Evolutionary conservation across 768 basidiomycete species (phyloP), one percentile per base, ranked within the genome.

Genomic region (Calocera cornea): DNA sequence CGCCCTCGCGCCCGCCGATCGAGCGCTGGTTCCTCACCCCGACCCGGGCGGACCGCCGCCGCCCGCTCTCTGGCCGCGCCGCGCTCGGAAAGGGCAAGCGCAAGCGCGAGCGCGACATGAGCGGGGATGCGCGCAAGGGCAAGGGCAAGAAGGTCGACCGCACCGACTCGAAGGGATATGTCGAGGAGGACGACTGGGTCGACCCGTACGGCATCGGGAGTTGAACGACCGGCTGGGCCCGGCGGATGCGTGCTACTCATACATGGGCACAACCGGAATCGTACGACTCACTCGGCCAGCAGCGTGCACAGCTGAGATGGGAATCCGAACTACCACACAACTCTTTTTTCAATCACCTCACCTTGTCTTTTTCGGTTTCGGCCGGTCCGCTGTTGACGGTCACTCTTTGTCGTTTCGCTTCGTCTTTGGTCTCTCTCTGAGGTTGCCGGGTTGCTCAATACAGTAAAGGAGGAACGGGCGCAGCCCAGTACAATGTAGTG

Each of bases 101-200:
- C 24, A 69, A 69, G 64, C 66, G 65, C 22, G 65, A n/a, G 10
- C 12, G 31, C 2, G 65, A 29, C 17, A 17, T 40, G 41, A 41
- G 31, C 8, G 34, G 34, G 34, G 34, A 31, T 36, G 34, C 41
- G 17, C 24, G 24, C 22, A 19, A 27, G 54, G 27, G 54, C 5
- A 60, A 60, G 54, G 54, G 54, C 2, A 60, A 60, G 31, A 60
- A 60, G 54, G 54, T 60, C 54, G 54, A 60, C 16, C 2, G 54
- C 14, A 60, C 54, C 7, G 54, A 60, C 31, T 27, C 31, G 54
- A 41, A 49, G 54, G 66, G 54, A 38, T 69, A 66, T 66, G 41
- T 69, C 22, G 68, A 69, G 64, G 66, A 69, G 34, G 68, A 66
- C 22, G 66, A 69, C 34, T 69, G 64, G 31, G 68, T 69, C 14